Conservation (phyloP, 73 alveolate genomes). For the Breviolum minutum region DNA sequence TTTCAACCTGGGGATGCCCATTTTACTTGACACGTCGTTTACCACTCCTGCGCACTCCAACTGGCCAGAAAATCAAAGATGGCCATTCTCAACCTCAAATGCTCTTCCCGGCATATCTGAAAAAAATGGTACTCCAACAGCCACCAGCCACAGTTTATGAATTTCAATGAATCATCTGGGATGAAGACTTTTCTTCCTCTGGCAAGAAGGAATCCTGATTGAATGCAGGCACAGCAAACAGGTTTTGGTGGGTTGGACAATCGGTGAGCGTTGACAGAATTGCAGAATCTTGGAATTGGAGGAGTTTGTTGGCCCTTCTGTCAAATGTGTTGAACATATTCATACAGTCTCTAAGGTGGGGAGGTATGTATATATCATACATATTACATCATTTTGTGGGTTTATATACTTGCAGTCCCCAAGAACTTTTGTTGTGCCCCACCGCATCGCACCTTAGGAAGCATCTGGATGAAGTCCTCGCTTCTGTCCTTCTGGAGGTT, state of each 20-base stretch:
- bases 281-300: no score
- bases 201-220: conserved; percentile 47
- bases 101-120: background rate
- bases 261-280: no score
- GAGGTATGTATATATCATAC: no score
- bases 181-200: conserved; percentile 30
- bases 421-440: no score
- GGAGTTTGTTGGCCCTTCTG: no score
- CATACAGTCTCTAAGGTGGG: no score
- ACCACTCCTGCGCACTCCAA: conserved; percentile 42
- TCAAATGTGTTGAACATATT: no score
- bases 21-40: background rate
- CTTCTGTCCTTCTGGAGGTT: conserved; percentile 2
- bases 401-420: no score
- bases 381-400: background rate
- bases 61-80: conserved; percentile 68
- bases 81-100: conserved; percentile 68
- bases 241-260: no score
- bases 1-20: background rate
- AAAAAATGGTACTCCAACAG: background rate
- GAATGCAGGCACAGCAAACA: background rate
- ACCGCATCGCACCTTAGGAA: conserved; percentile 8
- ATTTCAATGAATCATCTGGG: background rate
- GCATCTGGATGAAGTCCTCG: conserved; percentile 63
- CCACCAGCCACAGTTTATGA: no score